Evolutionary conservation across 2,329 filamentous ascomycete species (phyloP).

Genomic region (Neonectria ditissima): DNA sequence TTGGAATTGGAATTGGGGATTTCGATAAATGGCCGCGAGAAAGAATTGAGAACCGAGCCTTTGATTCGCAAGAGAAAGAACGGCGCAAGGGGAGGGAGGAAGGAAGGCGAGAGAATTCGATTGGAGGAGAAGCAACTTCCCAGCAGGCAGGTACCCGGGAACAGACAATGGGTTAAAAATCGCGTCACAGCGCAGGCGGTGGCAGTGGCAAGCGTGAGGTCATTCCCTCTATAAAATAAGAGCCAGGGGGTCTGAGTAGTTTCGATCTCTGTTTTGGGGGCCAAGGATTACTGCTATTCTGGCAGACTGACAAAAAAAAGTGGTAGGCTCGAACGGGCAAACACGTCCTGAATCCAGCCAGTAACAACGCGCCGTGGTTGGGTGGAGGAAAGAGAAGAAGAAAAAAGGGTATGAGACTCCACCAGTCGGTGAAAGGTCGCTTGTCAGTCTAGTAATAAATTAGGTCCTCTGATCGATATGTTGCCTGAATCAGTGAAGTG

Average conservation of each 20-base stretch:
- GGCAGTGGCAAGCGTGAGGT: constrained; percentile 34
- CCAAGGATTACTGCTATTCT: background rate
- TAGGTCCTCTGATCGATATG: background rate
- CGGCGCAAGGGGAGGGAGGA: background rate
- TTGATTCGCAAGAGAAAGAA: background rate
- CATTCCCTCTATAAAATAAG: constrained; percentile 30
- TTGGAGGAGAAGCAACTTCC: background rate
- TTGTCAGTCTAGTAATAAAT: background rate
- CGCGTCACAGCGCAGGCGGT: background rate
- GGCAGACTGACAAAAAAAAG: background rate
- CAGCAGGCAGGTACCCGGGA: background rate
- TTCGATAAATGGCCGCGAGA: background rate
- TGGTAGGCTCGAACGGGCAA: constrained; percentile 4
- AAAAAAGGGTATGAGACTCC: constrained; percentile 17
- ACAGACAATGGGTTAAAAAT: background rate
- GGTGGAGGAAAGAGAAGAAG: background rate
- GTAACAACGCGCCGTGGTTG: constrained; percentile 14
- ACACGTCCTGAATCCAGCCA: constrained; percentile 1
- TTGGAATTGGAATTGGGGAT: background rate
- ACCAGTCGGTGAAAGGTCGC: constrained; percentile 21
- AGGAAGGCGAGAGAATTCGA: background rate
- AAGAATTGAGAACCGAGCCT: too few species aligned
- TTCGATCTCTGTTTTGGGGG: background rate
- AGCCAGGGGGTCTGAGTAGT: constrained; percentile 13
- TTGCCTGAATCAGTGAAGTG: background rate